These are phyloP conservation scores for Yarrowia sp. DNA, from an alignment of 805 yeast genomes.

Conservation along the genomic window DNA sequence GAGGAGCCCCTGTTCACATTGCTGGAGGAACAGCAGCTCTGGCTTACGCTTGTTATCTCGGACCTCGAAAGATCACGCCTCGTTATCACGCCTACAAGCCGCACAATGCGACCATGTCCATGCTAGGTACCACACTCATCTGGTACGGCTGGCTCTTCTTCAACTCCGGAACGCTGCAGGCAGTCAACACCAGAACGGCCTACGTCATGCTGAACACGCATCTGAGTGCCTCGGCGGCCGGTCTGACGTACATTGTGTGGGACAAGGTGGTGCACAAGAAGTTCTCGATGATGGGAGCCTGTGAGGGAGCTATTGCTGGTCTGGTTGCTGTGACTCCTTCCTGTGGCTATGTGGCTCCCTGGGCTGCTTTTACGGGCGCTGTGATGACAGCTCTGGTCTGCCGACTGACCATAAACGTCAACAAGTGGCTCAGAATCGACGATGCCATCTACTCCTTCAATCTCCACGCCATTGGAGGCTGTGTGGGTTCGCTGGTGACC, in stretches of 20 bases:
- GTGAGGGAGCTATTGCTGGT: conserved; percentile 93
- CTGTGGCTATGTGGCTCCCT: conserved; percentile 88
- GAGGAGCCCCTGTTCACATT: conserved; percentile 75
- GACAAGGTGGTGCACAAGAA: conserved; percentile 62
- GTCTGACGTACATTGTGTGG: conserved; percentile 44
- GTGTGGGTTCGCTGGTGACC: conserved; percentile 74
- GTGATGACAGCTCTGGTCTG: conserved; percentile 4
- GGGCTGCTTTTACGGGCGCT: conserved; percentile 35
- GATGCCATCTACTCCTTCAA: conserved; percentile 95
- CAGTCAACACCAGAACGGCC: conserved; percentile 37
- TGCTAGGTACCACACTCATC: conserved; percentile 63
- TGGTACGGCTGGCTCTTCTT: conserved; percentile 80
- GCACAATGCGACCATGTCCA: conserved; percentile 63
- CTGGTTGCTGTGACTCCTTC: conserved; percentile 95
- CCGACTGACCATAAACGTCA: not conserved
- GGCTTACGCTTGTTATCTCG: conserved; percentile 63
- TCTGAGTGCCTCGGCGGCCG: conserved; percentile 51
- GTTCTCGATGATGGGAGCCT: conserved; percentile 91
- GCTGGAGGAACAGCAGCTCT: conserved; percentile 68
- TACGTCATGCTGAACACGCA: conserved; percentile 50
- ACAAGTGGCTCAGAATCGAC: conserved; percentile 64
- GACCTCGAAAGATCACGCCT: conserved; percentile 50
- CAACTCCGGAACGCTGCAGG: conserved; percentile 65
- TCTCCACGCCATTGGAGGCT: conserved; percentile 87
- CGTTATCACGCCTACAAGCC: conserved; percentile 59